A percentile compares a stretch with the other conserved stretches of the same genome.
phyloP scores from a whole-genome alignment of 2,329 filamentous ascomycete genomes.

The Mycosphaerelloides madeirae region DNA sequence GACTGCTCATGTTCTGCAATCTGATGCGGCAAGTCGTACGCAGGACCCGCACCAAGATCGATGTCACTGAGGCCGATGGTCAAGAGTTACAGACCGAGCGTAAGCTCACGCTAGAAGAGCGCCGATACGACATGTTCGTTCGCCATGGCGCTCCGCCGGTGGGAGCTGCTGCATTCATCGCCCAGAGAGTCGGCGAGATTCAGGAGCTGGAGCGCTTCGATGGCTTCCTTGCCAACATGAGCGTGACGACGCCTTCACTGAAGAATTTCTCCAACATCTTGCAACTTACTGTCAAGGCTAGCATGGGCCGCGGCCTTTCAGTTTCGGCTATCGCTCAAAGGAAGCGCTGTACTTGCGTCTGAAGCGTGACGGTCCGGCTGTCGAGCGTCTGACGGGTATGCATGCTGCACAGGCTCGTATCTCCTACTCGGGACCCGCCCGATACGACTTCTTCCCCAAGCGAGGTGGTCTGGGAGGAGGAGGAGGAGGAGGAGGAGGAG shows the following conservation, averaged over 20 bases:
- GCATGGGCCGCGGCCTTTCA: conserved; percentile 18
- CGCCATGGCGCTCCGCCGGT: conserved; percentile 19
- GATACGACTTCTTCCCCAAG: conserved; percentile 13
- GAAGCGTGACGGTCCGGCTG: conserved; percentile 11
- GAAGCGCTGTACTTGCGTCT: conserved; percentile 16
- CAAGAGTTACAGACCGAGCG: not conserved
- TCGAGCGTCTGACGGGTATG: conserved; percentile 13
- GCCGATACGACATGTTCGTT: conserved; percentile 16
- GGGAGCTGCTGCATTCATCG: conserved; percentile 18
- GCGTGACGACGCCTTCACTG: conserved; percentile 6
- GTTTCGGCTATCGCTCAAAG: conserved; percentile 16
- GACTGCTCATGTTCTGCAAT: conserved; percentile 22
- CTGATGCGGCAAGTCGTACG: conserved; percentile 19
- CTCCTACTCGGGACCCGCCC: conserved; percentile 1
- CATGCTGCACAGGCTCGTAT: not conserved
- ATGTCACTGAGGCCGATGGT: not conserved
- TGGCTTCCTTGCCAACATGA: conserved; percentile 16
- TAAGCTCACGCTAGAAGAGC: conserved; percentile 11
- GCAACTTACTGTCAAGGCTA: conserved; percentile 12
- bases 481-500: not conserved
- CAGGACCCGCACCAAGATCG: not conserved
- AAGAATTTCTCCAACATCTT: conserved; percentile 15
- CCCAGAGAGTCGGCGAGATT: conserved; percentile 15
- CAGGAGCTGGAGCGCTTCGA: conserved; percentile 18
- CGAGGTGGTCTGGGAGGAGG: conserved; percentile 1